Evolutionary conservation across 805 yeast species (phyloP).

Genomic region (Saccharomycopsis sp.): DNA sequence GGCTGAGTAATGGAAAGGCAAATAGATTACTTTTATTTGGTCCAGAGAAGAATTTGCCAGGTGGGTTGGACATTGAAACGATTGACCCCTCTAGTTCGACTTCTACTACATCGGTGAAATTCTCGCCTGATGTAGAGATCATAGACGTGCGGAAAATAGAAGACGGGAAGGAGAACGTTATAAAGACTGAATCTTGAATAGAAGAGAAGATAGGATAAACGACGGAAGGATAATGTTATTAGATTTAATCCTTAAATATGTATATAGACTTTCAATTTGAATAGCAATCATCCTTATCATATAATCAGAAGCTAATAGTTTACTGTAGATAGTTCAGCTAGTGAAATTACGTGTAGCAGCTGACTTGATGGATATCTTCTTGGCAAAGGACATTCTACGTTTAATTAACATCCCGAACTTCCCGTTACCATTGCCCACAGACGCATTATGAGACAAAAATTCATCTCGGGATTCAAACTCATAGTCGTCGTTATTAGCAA

Average conservation of each 20-base stretch:
- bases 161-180: slow-evolving; percentile 15
- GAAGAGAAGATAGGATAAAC: background rate
- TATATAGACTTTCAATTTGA: no score
- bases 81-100: slow-evolving; percentile 42
- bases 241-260: slow-evolving; percentile 1
- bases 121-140: slow-evolving; percentile 55
- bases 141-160: slow-evolving; percentile 33
- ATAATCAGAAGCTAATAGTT: no score
- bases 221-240: background rate
- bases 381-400: slow-evolving; percentile 12
- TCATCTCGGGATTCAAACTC: background rate
- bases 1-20: slow-evolving; percentile 5
- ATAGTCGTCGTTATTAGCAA: background rate
- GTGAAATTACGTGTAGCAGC: slow-evolving; percentile 10
- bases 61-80: slow-evolving; percentile 47
- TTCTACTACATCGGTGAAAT: slow-evolving; percentile 40
- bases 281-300: no score
- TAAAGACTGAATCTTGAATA: background rate
- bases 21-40: background rate
- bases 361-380: slow-evolving; percentile 1
- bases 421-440: background rate
- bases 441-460: background rate
- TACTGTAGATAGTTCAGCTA: no score
- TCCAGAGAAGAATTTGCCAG: slow-evolving; percentile 19
- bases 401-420: background rate